Evolutionary conservation across 2,329 filamentous ascomycete genomes (phyloP).

Genomic region (Monilinia laxa): DNA sequence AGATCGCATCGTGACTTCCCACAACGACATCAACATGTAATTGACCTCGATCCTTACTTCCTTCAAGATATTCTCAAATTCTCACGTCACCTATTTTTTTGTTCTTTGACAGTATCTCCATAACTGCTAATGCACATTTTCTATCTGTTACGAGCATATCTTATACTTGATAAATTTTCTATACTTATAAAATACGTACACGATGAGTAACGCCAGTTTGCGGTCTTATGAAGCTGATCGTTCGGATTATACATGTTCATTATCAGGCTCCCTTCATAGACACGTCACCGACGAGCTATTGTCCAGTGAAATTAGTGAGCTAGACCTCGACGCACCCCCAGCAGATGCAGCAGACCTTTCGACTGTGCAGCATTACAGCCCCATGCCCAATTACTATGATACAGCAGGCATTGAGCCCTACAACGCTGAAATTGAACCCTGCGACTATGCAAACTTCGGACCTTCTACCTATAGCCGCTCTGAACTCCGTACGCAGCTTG

Average conservation of each 20-base stretch:
- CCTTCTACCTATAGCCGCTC: rapidly evolving
- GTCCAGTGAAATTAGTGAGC: neutral
- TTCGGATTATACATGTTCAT: neutral
- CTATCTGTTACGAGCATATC: neutral
- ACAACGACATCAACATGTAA: no score
- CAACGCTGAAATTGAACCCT: neutral
- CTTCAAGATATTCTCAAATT: no score
- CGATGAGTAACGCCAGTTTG: no score
- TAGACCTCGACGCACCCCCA: neutral
- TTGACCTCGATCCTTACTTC: neutral
- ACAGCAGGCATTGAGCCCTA: neutral
- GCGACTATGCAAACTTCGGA: neutral
- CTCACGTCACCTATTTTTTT: neutral
- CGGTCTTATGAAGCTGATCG: no score
- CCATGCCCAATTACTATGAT: no score
- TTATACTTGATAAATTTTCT: neutral
- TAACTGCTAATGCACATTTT: neutral
- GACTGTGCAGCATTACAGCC: no score
- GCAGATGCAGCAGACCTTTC: no score
- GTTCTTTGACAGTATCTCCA: neutral
- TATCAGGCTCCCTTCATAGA: no score
- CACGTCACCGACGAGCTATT: neutral
- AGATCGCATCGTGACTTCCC: neutral
- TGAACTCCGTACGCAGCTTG: neutral
- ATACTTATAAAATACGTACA: neutral